Percentiles rank a stretch among this genome's conserved stretches.
Conservation (phyloP, 1,284 basidiomycete species). For the Sutorius eximius region DNA sequence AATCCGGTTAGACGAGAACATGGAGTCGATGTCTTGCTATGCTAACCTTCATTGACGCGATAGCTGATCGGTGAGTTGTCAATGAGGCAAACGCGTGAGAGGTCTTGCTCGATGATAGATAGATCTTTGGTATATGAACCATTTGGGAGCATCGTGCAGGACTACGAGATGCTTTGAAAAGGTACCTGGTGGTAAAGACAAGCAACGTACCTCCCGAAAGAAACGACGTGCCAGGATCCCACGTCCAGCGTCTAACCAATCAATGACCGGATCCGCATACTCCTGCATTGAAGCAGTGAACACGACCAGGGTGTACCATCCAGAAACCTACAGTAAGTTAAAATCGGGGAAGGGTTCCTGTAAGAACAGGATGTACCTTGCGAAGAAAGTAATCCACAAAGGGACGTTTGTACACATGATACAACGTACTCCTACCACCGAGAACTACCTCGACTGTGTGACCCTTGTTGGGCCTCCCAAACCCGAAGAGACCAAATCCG, state of each 20-base stretch:
- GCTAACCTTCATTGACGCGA: conserved; percentile 86
- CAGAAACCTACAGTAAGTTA: conserved; percentile 70
- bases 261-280: conserved; percentile 99
- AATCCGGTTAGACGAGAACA: conserved; percentile 7
- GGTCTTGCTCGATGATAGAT: conserved; percentile 83
- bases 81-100: conserved; percentile 88
- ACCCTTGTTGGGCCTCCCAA: conserved; percentile 63
- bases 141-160: conserved; percentile 87
- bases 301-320: conserved; percentile 98
- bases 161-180: conserved; percentile 44
- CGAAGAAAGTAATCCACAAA: conserved; percentile 95
- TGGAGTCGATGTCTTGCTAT: not conserved
- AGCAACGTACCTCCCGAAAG: conserved; percentile 80
- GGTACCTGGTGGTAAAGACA: not conserved
- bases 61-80: conserved; percentile 98
- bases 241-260: conserved; percentile 96
- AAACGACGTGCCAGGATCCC: conserved; percentile 86
- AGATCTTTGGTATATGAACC: conserved; percentile 97
- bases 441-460: conserved; percentile 97
- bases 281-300: conserved; percentile 99
- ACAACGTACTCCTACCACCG: conserved; percentile 85
- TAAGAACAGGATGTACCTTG: conserved; percentile 55
- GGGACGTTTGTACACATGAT: conserved; percentile 98
- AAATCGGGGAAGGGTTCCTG: not conserved
- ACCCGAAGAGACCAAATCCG: conserved; percentile 62